Percentiles rank a stretch among this genome's conserved stretches.
Conservation (phyloP, 116 monocot genomes). For the Cymodocea nodosa region DNA sequence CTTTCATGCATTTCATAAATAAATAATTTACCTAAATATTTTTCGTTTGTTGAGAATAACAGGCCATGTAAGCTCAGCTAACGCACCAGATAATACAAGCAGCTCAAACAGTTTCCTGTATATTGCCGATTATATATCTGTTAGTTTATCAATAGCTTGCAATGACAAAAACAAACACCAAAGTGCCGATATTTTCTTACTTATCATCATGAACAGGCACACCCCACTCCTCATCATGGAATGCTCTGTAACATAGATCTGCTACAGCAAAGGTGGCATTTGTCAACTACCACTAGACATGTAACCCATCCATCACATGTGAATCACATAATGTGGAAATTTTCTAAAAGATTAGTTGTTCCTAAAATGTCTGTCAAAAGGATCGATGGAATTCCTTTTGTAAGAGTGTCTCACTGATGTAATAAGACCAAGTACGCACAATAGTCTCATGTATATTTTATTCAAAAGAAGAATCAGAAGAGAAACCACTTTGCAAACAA, state of each 20-base stretch:
- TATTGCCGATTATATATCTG: background rate
- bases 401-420: background rate
- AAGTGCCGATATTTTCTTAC: slow-evolving; percentile 12
- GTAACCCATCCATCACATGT: background rate
- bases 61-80: slow-evolving; percentile 92
- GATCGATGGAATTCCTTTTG: background rate
- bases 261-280: background rate
- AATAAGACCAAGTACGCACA: background rate
- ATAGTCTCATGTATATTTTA: too few relatives aligned
- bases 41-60: slow-evolving; percentile 70
- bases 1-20: background rate
- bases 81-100: slow-evolving; percentile 78
- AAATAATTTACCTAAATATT: slow-evolving; percentile 49
- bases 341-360: background rate
- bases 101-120: slow-evolving; percentile 91
- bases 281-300: background rate
- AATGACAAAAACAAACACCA: background rate
- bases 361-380: background rate
- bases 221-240: slow-evolving; percentile 72
- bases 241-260: slow-evolving; percentile 30
- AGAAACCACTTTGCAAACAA: too few relatives aligned
- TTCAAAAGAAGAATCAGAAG: too few relatives aligned
- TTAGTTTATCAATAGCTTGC: background rate
- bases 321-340: background rate
- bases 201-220: slow-evolving; percentile 58